Conservation (phyloP, 2,329 filamentous ascomycete species). For the Hymenotorrendiella dingleyae region DNA sequence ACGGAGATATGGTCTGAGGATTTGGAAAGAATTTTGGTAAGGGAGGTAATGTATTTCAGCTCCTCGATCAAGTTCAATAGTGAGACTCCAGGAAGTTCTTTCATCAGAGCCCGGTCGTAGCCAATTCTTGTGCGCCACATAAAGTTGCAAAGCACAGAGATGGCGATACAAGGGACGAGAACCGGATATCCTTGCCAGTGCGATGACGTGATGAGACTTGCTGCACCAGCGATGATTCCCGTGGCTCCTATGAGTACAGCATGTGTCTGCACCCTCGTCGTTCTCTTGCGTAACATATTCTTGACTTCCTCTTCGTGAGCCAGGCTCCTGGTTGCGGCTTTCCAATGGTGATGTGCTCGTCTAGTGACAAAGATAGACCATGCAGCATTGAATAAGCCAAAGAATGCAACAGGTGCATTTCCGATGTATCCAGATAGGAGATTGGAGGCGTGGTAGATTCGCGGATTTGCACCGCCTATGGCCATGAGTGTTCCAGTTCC, state of each 20-base stretch:
- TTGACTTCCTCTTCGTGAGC: slow-evolving; percentile 19
- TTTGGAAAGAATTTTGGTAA: too few species aligned
- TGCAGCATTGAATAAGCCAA: slow-evolving; percentile 41
- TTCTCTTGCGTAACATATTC: slow-evolving; percentile 33
- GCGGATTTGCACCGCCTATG: slow-evolving; percentile 41
- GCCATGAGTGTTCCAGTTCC: slow-evolving; percentile 47
- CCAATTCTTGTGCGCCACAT: slow-evolving; percentile 43
- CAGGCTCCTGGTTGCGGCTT: slow-evolving; percentile 23
- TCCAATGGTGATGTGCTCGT: slow-evolving; percentile 36
- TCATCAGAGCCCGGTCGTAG: slow-evolving; percentile 36
- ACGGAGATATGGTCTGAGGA: too few species aligned
- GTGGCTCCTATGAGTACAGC: slow-evolving; percentile 39
- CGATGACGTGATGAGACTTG: slow-evolving; percentile 44
- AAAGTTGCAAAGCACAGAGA: slow-evolving; percentile 41
- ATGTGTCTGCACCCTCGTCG: slow-evolving; percentile 39
- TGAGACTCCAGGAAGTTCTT: slow-evolving; percentile 7
- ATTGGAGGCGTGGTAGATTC: slow-evolving; percentile 43
- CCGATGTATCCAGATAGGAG: slow-evolving; percentile 50
- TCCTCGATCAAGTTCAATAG: slow-evolving; percentile 26
- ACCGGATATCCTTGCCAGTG: slow-evolving; percentile 49
- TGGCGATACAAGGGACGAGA: slow-evolving; percentile 43
- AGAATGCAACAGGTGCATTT: slow-evolving; percentile 43
- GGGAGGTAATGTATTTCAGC: slow-evolving; percentile 23
- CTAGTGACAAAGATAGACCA: slow-evolving; percentile 42
- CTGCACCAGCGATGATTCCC: slow-evolving; percentile 42